These are phyloP conservation scores for Tuber microsphaerosporum DNA, from an alignment of 495 filamentous ascomycete species.

Conservation along the genomic window DNA sequence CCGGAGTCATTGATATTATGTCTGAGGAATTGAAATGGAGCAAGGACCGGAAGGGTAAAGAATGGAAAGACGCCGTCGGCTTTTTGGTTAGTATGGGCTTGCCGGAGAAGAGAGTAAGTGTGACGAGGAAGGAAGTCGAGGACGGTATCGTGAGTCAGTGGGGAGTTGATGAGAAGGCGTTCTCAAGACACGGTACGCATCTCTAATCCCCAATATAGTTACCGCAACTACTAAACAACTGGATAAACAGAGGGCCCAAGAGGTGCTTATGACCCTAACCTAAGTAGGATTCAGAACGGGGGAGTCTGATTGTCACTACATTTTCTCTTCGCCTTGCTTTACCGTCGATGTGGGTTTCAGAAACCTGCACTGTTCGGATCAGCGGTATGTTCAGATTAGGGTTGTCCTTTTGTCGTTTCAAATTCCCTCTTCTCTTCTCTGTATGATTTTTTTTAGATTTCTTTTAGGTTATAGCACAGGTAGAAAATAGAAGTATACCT, in stretches of 20 bases:
- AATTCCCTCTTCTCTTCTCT: no score
- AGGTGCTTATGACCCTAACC: background rate
- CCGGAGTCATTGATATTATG: slow-evolving; percentile 89
- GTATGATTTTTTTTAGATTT: no score
- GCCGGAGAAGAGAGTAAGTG: slow-evolving; percentile 53
- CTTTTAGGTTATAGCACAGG: no score
- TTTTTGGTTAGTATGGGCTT: slow-evolving; percentile 68
- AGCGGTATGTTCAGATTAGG: background rate
- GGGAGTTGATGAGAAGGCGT: slow-evolving; percentile 32
- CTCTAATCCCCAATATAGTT: background rate
- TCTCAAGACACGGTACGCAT: slow-evolving; percentile 30
- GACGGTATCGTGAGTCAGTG: slow-evolving; percentile 31
- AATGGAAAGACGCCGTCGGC: slow-evolving; percentile 70
- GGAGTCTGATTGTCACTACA: background rate
- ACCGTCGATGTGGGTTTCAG: background rate
- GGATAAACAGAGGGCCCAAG: background rate
- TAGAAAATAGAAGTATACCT: no score
- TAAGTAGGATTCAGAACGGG: background rate
- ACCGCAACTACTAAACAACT: background rate
- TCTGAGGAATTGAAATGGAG: slow-evolving; percentile 79
- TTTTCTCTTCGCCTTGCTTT: background rate
- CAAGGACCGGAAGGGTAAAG: slow-evolving; percentile 61
- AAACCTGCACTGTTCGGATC: background rate
- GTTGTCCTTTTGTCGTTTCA: no score
- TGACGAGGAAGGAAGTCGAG: slow-evolving; percentile 58